phyloP scores from a whole-genome alignment of 73 alveolate genomes.

The Paraurostyla sp. region DNA sequence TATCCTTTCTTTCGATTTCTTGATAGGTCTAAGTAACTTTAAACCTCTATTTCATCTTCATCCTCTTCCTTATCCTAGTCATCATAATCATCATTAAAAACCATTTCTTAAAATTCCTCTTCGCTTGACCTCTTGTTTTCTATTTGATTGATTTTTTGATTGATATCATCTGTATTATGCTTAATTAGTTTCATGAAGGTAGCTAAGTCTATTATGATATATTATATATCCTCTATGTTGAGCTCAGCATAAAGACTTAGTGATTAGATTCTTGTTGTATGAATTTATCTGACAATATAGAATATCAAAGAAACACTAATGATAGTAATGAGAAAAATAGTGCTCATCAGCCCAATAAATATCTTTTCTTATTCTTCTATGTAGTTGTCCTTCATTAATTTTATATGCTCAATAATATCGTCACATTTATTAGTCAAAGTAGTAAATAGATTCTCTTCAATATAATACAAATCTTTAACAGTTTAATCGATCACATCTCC shows the following conservation, averaged over 20 bases:
- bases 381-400: not conserved
- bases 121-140: not conserved
- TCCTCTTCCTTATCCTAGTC: not conserved
- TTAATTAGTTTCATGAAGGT: slow-evolving; percentile 3
- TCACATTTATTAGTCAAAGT: not conserved
- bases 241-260: slow-evolving; percentile 40
- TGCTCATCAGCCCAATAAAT: not conserved
- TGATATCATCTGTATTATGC: slow-evolving; percentile 15
- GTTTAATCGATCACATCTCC: slow-evolving; percentile 23
- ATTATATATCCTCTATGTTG: not conserved
- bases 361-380: not conserved
- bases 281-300: slow-evolving; percentile 21
- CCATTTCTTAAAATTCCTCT: not conserved
- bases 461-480: not conserved
- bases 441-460: not conserved
- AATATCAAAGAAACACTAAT: slow-evolving; percentile 7
- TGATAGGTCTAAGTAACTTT: not conserved
- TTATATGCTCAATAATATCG: not conserved
- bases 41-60: not conserved
- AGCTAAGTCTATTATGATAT: not conserved
- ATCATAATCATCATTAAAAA: not conserved
- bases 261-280: slow-evolving; percentile 27
- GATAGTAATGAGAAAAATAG: not conserved
- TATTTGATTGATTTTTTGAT: not conserved
- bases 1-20: too few species aligned